These are phyloP conservation scores for Litchi chinensis DNA, from an alignment of 345 rosid species.

Conservation along the genomic window DNA sequence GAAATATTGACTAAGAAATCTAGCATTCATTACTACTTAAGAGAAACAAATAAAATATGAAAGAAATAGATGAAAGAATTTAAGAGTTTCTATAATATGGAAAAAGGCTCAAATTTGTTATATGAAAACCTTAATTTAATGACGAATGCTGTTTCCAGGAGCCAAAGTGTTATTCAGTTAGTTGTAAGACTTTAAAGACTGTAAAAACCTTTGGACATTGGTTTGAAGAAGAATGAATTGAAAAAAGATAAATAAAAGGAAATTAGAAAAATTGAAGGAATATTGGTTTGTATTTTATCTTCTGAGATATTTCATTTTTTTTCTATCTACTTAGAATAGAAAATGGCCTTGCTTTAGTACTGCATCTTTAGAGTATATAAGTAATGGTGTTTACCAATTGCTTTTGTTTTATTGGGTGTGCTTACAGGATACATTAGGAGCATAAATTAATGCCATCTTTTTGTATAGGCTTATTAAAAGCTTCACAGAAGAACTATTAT, in stretches of 20 bases:
- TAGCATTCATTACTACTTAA: not conserved
- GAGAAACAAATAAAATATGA: not conserved
- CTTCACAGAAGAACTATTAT: too few relatives aligned
- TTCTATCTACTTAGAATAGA: too few relatives aligned
- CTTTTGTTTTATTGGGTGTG: too few relatives aligned
- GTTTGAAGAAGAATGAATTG: not conserved
- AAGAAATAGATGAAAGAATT: not conserved
- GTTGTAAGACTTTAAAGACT: not conserved
- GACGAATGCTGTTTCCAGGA: not conserved
- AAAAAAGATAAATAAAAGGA: not conserved
- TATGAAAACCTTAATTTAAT: not conserved
- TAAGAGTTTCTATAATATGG: not conserved
- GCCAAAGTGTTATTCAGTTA: not conserved
- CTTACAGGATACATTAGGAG: too few relatives aligned
- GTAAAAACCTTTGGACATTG: not conserved
- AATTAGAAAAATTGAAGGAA: not conserved
- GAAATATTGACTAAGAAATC: constrained; percentile 7
- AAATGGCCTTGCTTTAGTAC: too few relatives aligned
- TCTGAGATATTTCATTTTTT: not conserved
- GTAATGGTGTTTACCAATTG: too few relatives aligned
- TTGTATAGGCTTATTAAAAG: too few relatives aligned
- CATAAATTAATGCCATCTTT: too few relatives aligned
- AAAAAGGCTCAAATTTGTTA: not conserved
- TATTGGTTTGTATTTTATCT: not conserved
- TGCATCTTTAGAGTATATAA: too few relatives aligned